Evolutionary conservation across 306 rosid genomes (phyloP), one percentile per base, ranked within the genome.

Genomic region (Trifolium pratense): DNA sequence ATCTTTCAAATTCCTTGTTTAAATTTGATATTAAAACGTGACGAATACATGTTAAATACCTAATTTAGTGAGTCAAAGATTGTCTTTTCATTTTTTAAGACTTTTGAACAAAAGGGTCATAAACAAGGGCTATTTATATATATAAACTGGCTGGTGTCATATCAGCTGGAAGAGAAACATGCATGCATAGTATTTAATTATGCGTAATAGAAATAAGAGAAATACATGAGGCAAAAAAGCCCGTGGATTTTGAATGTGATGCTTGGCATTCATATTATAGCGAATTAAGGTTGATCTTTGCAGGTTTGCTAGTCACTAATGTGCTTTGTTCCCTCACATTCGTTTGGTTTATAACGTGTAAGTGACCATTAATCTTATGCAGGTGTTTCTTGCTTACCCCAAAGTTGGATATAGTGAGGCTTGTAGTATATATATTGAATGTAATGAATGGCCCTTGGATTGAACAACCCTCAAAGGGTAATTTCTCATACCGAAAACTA

Each of bases 321-420:
- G 11, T 60, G 66, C 76, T 70, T 14, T 77, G 17, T 32, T 16
- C 31, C 49, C n/a, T 46, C 40, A 20, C 16, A 49, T 46, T n/a
- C 21, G 31, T 29, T 25, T 60, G 74, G n/a, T 74, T 48, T 71
- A 9, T 61, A 20, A 78, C 29, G 39, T 26, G 7, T 26, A 43
- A 68, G 20, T 62, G 21, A 43, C 37, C 34, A 39, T 40, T 21
- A 60, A 77, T 82, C 31, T 64, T 78, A 15, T 76, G 79, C 92
- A 94, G 98, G 90, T 94, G 96, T 71, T 94, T 94, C 85, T 83
- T 94, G 76, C 92, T 94, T 20, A 94, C 98, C 42, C 97, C 97
- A 1, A 91, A 94, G 87, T 84, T 94, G 86, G 88, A 55, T 94
- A 94, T 80, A 84, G 98, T 31, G 98, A 88, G 71, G 98, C 91